phyloP scores from a whole-genome alignment of 2,329 filamentous ascomycete species.

The Spiromastix sp. region DNA sequence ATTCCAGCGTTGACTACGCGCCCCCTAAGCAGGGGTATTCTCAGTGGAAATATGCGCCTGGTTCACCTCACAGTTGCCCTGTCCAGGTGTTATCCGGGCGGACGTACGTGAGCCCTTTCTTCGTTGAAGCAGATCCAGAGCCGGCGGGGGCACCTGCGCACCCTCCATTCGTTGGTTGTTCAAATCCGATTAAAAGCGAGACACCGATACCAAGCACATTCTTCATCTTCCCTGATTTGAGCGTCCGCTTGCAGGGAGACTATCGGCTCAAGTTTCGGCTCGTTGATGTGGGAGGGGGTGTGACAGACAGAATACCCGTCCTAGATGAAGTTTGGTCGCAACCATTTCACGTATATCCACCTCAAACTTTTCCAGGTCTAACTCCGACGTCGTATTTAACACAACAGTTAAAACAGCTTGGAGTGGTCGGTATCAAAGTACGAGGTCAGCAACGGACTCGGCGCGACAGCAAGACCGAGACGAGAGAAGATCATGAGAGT shows the following conservation, averaged over 20 bases:
- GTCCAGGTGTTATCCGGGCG: constrained; percentile 28
- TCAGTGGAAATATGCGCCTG: constrained; percentile 13
- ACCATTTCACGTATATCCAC: constrained; percentile 31
- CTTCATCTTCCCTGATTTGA: constrained; percentile 39
- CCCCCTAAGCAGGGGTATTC: constrained; percentile 3
- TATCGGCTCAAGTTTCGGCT: constrained; percentile 37
- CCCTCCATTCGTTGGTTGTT: constrained; percentile 15
- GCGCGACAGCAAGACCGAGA: neutral
- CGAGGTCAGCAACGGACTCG: constrained; percentile 19
- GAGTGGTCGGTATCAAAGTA: constrained; percentile 32
- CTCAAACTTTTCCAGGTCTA: constrained; percentile 37
- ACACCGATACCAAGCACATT: constrained; percentile 28
- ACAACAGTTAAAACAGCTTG: constrained; percentile 29
- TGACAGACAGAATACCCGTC: constrained; percentile 26
- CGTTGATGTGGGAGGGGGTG: constrained; percentile 28
- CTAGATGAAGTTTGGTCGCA: constrained; percentile 31
- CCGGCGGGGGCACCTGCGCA: constrained; percentile 30
- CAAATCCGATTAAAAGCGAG: constrained; percentile 8
- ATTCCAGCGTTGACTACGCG: constrained; percentile 8
- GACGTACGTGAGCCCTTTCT: constrained; percentile 33
- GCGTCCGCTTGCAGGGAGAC: constrained; percentile 33
- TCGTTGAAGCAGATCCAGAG: constrained; percentile 33
- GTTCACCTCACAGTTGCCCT: constrained; percentile 7
- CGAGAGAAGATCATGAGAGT: neutral
- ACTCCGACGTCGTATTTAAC: constrained; percentile 28